Percentiles rank a stretch among this genome's conserved stretches.
Conservation (phyloP, 1,284 basidiomycete genomes). For the Ceratorhiza oryzae-sativae region DNA sequence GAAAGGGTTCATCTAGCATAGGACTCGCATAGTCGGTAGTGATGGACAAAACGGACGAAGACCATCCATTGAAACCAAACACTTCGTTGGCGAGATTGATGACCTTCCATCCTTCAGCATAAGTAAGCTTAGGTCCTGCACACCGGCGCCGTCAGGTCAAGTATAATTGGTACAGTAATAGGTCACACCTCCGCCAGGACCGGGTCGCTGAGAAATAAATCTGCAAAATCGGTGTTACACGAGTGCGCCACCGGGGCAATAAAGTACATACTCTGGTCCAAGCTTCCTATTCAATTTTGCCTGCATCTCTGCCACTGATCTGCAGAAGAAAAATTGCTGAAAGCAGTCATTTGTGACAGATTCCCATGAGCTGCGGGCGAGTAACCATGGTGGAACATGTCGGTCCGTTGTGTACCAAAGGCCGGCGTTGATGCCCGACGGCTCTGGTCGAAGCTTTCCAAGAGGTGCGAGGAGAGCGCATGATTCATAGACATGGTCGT, state of each 20-base stretch:
- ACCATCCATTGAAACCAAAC: conserved; percentile 99
- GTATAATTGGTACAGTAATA: neutral
- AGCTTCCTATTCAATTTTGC: conserved; percentile 85
- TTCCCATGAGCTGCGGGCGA: conserved; percentile 15
- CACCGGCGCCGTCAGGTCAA: neutral
- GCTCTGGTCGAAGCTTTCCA: conserved; percentile 30
- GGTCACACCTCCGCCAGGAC: conserved; percentile 69
- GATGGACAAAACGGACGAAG: conserved; percentile 79
- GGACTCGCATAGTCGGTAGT: conserved; percentile 66
- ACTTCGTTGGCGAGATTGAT: conserved; percentile 98
- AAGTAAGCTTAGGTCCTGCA: conserved; percentile 81
- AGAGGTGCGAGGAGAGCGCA: conserved; percentile 18
- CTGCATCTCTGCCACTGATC: conserved; percentile 76
- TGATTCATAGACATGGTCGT: conserved; percentile 36
- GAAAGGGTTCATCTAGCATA: conserved; percentile 56
- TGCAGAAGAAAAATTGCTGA: conserved; percentile 50
- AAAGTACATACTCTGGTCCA: conserved; percentile 79
- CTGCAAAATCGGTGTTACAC: neutral
- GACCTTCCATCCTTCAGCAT: conserved; percentile 97
- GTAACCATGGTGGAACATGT: conserved; percentile 8
- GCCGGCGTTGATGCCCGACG: conserved; percentile 37
- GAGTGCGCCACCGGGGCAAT: neutral
- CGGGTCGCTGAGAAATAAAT: conserved; percentile 81
- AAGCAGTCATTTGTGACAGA: conserved; percentile 7
- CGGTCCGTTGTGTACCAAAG: conserved; percentile 18